Evolutionary conservation across 352 stramenopile genomes (phyloP).

Genomic region (Phytophthora uliginosa): DNA sequence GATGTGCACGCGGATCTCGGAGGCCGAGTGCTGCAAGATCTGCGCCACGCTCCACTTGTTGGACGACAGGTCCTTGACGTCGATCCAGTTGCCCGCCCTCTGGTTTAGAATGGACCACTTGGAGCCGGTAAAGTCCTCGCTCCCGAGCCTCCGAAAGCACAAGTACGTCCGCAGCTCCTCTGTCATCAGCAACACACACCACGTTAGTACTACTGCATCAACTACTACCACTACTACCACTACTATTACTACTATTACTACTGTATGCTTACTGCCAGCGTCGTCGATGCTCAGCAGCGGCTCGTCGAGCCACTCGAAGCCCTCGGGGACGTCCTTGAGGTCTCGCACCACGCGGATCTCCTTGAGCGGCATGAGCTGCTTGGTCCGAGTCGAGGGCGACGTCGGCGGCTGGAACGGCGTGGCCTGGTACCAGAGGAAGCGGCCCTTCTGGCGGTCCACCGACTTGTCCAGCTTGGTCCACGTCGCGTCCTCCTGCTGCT

Average conservation of each 20-base stretch:
- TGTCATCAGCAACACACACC: conserved; percentile 12
- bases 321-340: conserved; percentile 72
- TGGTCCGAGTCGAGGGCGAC: conserved; percentile 7
- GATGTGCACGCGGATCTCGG: conserved; percentile 80
- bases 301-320: conserved; percentile 63
- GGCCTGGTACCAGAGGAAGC: conserved; percentile 76
- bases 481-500: conserved; percentile 16
- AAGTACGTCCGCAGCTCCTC: conserved; percentile 75
- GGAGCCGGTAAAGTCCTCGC: conserved; percentile 72
- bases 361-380: conserved; percentile 66
- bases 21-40: conserved; percentile 69
- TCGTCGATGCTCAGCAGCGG: conserved; percentile 55
- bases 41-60: conserved; percentile 84
- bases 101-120: conserved; percentile 81
- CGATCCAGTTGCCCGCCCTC: conserved; percentile 82
- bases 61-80: conserved; percentile 81
- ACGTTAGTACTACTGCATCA: background rate
- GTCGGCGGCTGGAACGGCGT: conserved; percentile 36
- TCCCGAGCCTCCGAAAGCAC: conserved; percentile 72
- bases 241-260: background rate
- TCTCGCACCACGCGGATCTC: conserved; percentile 84
- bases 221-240: background rate
- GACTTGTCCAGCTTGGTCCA: conserved; percentile 85
- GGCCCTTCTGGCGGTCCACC: conserved; percentile 64
- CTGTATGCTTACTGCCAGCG: conserved; percentile 39